Percentiles rank a stretch among this genome's conserved stretches.
Conservation (phyloP, 225 moss, liverwort and hornwort species). For the Lunularia cruciata region DNA sequence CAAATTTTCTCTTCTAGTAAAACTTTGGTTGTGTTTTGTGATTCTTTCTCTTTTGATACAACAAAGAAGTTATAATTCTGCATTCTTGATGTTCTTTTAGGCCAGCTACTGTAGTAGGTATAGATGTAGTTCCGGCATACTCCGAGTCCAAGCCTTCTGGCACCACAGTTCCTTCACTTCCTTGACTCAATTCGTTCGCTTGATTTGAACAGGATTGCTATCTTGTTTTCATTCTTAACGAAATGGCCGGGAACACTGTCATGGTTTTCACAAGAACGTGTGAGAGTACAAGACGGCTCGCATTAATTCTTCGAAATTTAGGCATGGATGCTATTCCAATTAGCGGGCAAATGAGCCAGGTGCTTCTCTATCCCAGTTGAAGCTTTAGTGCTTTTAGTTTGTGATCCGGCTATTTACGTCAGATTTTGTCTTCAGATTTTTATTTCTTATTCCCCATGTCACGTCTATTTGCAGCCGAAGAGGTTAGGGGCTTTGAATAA, state of each 20-base stretch:
- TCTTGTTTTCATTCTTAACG: conserved; percentile 67
- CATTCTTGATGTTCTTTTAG: too few species aligned
- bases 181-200: too few species aligned
- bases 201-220: conserved; percentile 57
- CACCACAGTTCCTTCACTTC: too few species aligned
- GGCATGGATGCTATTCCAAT: conserved; percentile 88
- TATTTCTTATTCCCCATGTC: background rate
- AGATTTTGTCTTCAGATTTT: background rate
- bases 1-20: too few species aligned
- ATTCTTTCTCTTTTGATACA: too few species aligned
- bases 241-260: conserved; percentile 76
- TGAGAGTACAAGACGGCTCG: conserved; percentile 78
- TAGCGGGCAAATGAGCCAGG: conserved; percentile 94
- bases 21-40: too few species aligned
- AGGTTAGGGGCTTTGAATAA: conserved; percentile 83
- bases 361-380: background rate
- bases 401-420: background rate
- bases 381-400: too few species aligned
- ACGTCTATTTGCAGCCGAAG: conserved; percentile 52
- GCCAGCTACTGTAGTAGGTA: too few species aligned
- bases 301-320: conserved; percentile 71
- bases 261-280: conserved; percentile 98
- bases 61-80: too few species aligned
- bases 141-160: too few species aligned
- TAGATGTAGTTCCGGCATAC: too few species aligned